Conservation (phyloP, 1,284 basidiomycete species). For the Puccinia horiana region DNA sequence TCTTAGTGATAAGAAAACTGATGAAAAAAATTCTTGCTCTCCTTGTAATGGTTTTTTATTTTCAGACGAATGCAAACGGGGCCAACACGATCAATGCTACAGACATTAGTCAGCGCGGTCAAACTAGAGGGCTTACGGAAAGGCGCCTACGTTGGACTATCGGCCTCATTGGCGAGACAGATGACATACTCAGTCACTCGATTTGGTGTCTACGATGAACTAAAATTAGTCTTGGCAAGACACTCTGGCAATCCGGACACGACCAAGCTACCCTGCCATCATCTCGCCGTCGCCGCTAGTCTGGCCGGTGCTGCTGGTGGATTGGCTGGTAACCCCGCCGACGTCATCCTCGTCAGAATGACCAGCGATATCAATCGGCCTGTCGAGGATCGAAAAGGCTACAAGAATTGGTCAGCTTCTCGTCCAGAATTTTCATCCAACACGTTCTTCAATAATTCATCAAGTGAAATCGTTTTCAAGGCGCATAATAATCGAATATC, state of each 20-base stretch:
- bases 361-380: conserved; percentile 47
- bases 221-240: conserved; percentile 70
- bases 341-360: conserved; percentile 49
- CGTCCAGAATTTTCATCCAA: not conserved
- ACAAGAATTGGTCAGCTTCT: conserved; percentile 41
- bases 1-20: not conserved
- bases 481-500: not conserved
- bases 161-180: conserved; percentile 84
- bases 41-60: not conserved
- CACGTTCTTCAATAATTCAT: too few species aligned
- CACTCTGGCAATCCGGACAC: not conserved
- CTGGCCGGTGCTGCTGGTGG: conserved; percentile 46
- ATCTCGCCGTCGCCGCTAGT: conserved; percentile 35
- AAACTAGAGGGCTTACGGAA: conserved; percentile 57
- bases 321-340: conserved; percentile 49
- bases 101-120: conserved; percentile 24
- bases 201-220: conserved; percentile 90
- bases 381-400: conserved; percentile 32
- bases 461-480: too few species aligned
- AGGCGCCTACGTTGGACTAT: conserved; percentile 81
- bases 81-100: conserved; percentile 43
- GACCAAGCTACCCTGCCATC: conserved; percentile 23
- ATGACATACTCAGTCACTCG: conserved; percentile 90
- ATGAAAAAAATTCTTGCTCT: not conserved
- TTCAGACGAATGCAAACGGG: conserved; percentile 47